A percentile compares a stretch with the other conserved stretches of the same genome.
phyloP scores from a whole-genome alignment of 768 basidiomycete species.

The Tylopilus sp. region DNA sequence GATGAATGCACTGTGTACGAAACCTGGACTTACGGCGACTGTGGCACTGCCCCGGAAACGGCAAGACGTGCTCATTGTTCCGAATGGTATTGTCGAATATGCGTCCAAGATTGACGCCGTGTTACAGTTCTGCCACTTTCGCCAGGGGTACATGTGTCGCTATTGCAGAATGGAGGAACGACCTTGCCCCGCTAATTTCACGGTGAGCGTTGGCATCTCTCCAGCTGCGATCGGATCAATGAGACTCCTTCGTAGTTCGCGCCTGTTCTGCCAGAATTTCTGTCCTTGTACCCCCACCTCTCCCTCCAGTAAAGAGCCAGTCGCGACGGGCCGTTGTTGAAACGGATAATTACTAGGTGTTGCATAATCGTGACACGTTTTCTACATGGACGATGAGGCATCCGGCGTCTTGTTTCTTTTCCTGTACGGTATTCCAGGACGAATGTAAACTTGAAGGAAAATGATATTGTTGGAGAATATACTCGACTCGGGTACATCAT shows the following conservation, averaged over 20 bases:
- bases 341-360: too few species aligned
- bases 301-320: too few species aligned
- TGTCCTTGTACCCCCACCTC: too few species aligned
- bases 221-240: not conserved
- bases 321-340: not conserved
- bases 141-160: not conserved
- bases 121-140: conserved; percentile 1
- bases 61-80: not conserved
- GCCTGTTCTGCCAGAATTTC: too few species aligned
- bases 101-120: not conserved
- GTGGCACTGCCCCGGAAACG: not conserved
- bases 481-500: too few species aligned
- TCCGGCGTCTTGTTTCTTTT: too few species aligned
- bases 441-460: too few species aligned
- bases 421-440: too few species aligned
- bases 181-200: not conserved
- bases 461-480: too few species aligned
- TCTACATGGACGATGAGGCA: too few species aligned
- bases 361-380: too few species aligned
- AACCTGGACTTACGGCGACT: conserved; percentile 7
- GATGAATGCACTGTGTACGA: conserved; percentile 1
- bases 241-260: not conserved
- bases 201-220: conserved; percentile 1
- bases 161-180: not conserved
- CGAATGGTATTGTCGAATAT: conserved; percentile 5